Base-by-base conservation (phyloP, 495 filamentous ascomycete genomes). In the Oidiodendron maius region DNA sequence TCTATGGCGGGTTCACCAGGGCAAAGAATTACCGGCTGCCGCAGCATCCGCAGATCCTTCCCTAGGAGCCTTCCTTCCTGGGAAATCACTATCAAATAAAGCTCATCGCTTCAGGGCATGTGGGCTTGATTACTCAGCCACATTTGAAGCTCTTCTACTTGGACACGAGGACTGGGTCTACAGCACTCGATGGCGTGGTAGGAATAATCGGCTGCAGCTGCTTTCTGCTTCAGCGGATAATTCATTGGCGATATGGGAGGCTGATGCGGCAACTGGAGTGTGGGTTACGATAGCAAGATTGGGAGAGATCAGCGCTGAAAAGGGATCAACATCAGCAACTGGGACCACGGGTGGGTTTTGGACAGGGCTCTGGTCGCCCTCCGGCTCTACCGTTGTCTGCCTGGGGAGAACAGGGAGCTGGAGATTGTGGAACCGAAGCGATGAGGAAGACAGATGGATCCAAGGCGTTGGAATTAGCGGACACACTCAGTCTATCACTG, bases 81-180 rank as follows among this genome's bases (percentile, higher is more conserved):
- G 83, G 23, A 68, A 66, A 24, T 74, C 82, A 2, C 70, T 94
- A 0, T 90, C 87, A 1, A 96, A 96, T 63, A 97, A 95, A 66
- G 83, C 86, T 3, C 88, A 96, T 62, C 71, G 82, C 53, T 72
- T 82, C 23, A 70, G 70, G 0, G 68, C 64, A 1, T 78, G 70
- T 28, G 61, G 59, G 6, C 36, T 56, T 5, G 70, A 77, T 34
- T 95, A 84, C 65, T 88, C 83, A 23, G 71, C 95, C 39, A 96
- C 90, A 0, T 97, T 97, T 52, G 94, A 97, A 66, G 94, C 94
- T 5, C 72, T 99, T 11, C 77, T 99, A 8, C 80, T 97, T 20
- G 93, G 94, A 16, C 94, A 97, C 58, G 93, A 99, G 56, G 93
- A 99, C 58, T 99, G 93, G 93, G 87, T 99, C 20, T 96, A 94